Conservation (phyloP, 768 basidiomycete genomes). For the Mrakia hoshinonis region DNA sequence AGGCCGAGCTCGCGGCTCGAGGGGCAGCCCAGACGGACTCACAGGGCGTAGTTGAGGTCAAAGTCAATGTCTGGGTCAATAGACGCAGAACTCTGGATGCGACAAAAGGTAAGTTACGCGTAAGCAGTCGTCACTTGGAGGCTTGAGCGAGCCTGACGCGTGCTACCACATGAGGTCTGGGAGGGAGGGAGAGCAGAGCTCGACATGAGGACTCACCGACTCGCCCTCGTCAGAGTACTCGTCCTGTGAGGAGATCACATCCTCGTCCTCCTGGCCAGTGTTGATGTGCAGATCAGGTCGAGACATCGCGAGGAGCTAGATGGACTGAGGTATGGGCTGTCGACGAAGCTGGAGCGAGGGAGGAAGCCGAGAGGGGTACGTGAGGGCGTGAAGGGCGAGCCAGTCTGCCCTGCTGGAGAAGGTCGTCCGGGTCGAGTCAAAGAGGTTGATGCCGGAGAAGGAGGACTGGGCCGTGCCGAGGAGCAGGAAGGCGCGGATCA, state of each 20-base stretch:
- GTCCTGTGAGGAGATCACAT: conserved; percentile 1
- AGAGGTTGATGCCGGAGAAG: too few relatives aligned
- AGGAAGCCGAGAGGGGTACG: neutral
- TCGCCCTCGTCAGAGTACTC: conserved; percentile 19
- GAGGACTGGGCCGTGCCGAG: too few relatives aligned
- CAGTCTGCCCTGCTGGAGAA: too few relatives aligned
- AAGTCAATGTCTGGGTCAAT: conserved; percentile 39
- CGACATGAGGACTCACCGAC: conserved; percentile 3
- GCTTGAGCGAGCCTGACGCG: neutral
- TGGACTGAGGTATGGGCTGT: neutral
- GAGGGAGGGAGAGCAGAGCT: neutral
- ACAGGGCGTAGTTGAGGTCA: conserved; percentile 41
- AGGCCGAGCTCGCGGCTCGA: conserved; percentile 2
- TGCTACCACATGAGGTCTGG: neutral
- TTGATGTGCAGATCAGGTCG: conserved; percentile 11
- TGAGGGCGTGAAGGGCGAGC: too few relatives aligned
- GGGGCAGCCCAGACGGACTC: conserved; percentile 36
- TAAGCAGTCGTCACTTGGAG: neutral
- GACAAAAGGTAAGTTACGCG: neutral
- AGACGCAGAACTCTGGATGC: conserved; percentile 18
- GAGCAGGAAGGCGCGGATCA: too few relatives aligned
- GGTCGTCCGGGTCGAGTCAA: too few relatives aligned
- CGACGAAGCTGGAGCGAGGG: neutral
- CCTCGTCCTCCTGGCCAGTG: neutral
- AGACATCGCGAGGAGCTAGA: neutral